phyloP scores from a whole-genome alignment of 208 protist species.

The Acanthamoeba royreba region DNA sequence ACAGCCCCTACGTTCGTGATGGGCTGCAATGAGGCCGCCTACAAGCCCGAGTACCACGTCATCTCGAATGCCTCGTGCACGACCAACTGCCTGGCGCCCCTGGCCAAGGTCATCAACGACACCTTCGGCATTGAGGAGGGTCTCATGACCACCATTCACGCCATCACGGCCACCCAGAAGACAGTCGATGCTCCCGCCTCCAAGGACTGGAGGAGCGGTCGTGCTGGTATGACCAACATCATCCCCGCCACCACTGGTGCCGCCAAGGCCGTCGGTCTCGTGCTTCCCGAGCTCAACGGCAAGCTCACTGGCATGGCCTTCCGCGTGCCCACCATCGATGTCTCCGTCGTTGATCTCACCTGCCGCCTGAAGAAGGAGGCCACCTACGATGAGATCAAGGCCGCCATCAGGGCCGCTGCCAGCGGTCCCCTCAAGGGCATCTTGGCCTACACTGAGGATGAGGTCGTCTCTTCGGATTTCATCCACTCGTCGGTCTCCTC shows the following conservation, averaged over 20 bases:
- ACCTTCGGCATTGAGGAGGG: conserved; percentile 94
- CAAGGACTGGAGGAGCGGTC: conserved; percentile 98
- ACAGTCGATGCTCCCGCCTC: conserved; percentile 96
- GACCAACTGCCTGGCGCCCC: conserved; percentile 99
- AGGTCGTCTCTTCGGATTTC: conserved; percentile 98
- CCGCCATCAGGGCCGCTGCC: conserved; percentile 89
- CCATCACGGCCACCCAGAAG: conserved; percentile 98
- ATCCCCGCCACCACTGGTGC: conserved; percentile 99
- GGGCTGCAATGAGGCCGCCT: conserved; percentile 96
- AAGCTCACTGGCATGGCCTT: conserved; percentile 97
- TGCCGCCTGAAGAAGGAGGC: conserved; percentile 87
- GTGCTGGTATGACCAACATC: conserved; percentile 95
- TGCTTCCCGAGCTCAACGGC: conserved; percentile 74
- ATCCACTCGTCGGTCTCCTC: conserved; percentile 91
- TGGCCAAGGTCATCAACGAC: conserved; percentile 96
- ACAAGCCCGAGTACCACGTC: conserved; percentile 83
- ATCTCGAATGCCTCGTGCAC: conserved; percentile 99
- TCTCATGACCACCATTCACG: conserved; percentile 99
- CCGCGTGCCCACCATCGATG: conserved; percentile 97
- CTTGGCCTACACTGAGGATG: conserved; percentile 97
- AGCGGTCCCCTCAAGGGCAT: conserved; percentile 92
- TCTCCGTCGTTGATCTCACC: conserved; percentile 99
- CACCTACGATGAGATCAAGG: conserved; percentile 95
- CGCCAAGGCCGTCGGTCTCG: conserved; percentile 96
- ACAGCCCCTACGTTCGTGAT: conserved; percentile 96